Conservation (phyloP, 805 yeast species). For the Wickerhamomyces bisporus region DNA sequence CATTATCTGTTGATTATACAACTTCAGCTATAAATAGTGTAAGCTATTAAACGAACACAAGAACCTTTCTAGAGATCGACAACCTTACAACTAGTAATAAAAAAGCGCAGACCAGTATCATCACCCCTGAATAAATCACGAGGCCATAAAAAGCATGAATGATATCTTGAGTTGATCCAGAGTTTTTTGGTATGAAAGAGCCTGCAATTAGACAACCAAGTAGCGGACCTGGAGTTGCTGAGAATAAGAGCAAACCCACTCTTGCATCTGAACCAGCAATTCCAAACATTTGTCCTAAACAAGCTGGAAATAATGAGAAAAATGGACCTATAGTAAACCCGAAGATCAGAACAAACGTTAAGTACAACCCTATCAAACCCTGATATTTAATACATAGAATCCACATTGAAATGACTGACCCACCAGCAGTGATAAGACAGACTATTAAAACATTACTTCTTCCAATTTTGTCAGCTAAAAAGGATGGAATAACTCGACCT, state of each 20-base stretch:
- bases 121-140: constrained; percentile 15
- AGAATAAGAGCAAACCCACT: constrained; percentile 13
- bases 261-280: constrained; percentile 15
- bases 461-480: constrained; percentile 17
- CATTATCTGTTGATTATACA: too few relatives aligned
- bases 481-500: constrained; percentile 21
- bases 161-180: constrained; percentile 3
- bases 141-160: constrained; percentile 14
- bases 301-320: constrained; percentile 20
- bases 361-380: constrained; percentile 6
- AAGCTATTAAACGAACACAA: constrained; percentile 15
- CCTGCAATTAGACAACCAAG: constrained; percentile 21
- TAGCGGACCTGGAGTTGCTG: constrained; percentile 19
- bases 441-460: constrained; percentile 14
- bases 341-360: constrained; percentile 15
- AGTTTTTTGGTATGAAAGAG: constrained; percentile 16
- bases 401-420: constrained; percentile 15
- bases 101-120: constrained; percentile 8
- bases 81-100: constrained; percentile 11
- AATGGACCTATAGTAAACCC: constrained; percentile 19
- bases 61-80: constrained; percentile 8
- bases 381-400: constrained; percentile 13
- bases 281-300: constrained; percentile 20
- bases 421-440: constrained; percentile 8
- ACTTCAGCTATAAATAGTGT: neutral